phyloP scores from a whole-genome alignment of 2,329 filamentous ascomycete species.

The Alternaria sp. region DNA sequence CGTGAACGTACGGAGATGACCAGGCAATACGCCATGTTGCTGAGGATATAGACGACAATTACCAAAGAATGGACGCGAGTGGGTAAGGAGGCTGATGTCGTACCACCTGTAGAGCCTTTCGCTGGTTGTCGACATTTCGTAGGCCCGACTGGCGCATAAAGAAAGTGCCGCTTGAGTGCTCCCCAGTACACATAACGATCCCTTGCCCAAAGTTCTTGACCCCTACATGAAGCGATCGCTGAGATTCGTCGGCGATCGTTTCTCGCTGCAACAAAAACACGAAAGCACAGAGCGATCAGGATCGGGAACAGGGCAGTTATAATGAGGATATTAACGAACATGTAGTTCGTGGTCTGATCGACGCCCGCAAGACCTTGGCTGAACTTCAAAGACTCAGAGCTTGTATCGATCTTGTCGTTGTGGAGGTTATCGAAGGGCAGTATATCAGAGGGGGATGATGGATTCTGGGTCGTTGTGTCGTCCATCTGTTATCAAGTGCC shows the following conservation, averaged over 20 bases:
- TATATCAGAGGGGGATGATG: background rate
- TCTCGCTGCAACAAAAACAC: constrained; percentile 7
- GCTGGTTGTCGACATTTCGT: constrained; percentile 53
- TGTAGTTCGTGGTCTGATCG: constrained; percentile 54
- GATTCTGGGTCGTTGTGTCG: background rate
- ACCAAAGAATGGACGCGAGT: constrained; percentile 53
- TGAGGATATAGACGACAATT: constrained; percentile 51
- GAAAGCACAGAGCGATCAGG: constrained; percentile 15
- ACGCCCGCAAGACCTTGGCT: constrained; percentile 56
- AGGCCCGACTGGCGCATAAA: constrained; percentile 52
- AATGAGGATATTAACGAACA: constrained; percentile 36
- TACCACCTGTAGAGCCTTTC: constrained; percentile 39
- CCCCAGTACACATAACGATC: constrained; percentile 26
- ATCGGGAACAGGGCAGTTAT: constrained; percentile 18
- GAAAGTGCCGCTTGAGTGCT: constrained; percentile 50
- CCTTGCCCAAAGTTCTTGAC: constrained; percentile 24
- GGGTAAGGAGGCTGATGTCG: constrained; percentile 54
- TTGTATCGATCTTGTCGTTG: constrained; percentile 12
- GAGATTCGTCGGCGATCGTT: constrained; percentile 22
- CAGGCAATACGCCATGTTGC: constrained; percentile 52
- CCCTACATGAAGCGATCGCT: constrained; percentile 12
- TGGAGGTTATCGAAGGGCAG: constrained; percentile 17
- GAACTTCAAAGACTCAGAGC: constrained; percentile 38
- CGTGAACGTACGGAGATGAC: constrained; percentile 69
- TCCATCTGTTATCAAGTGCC: background rate